phyloP scores from a whole-genome alignment of 129 eudicot genomes.

The sunflower (Helianthus annuus) region DNA sequence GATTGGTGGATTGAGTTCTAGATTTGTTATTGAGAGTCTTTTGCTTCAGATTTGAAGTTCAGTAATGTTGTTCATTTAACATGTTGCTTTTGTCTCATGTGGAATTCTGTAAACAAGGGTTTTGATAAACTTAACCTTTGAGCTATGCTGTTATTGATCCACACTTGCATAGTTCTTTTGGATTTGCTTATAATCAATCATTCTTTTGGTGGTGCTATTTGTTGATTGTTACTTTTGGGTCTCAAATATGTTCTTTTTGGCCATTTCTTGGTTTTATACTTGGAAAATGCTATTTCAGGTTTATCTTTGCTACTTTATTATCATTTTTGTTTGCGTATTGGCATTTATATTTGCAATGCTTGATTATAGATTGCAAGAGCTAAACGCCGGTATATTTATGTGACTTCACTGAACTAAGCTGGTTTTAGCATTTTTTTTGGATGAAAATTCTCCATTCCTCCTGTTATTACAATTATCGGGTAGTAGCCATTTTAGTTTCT shows the following conservation, averaged over 20 bases:
- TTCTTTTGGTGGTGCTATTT: constrained; percentile 17
- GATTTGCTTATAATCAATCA: neutral
- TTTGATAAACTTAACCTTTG: constrained; percentile 3
- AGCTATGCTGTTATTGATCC: neutral
- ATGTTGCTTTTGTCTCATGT: neutral
- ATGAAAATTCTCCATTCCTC: neutral
- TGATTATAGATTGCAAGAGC: too few relatives aligned
- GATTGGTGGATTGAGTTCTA: constrained; percentile 18
- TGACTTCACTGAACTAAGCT: too few relatives aligned
- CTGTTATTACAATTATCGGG: too few relatives aligned
- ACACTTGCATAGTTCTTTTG: constrained; percentile 3
- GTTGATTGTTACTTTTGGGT: constrained; percentile 11
- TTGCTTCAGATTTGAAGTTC: constrained; percentile 29
- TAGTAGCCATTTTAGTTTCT: neutral
- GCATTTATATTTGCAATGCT: neutral
- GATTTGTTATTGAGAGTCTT: constrained; percentile 5
- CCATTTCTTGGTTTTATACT: neutral
- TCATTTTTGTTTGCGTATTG: neutral
- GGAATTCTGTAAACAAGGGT: neutral
- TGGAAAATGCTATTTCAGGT: neutral
- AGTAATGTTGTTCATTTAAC: constrained; percentile 10
- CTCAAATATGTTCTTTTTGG: constrained; percentile 3
- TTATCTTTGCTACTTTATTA: neutral
- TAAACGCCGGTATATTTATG: too few relatives aligned
- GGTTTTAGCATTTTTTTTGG: too few relatives aligned